A percentile compares a stretch with the other conserved stretches of the same genome.
These are phyloP conservation scores for Argentina anserina DNA, from an alignment of 306 rosid genomes.

Conservation along the genomic window DNA sequence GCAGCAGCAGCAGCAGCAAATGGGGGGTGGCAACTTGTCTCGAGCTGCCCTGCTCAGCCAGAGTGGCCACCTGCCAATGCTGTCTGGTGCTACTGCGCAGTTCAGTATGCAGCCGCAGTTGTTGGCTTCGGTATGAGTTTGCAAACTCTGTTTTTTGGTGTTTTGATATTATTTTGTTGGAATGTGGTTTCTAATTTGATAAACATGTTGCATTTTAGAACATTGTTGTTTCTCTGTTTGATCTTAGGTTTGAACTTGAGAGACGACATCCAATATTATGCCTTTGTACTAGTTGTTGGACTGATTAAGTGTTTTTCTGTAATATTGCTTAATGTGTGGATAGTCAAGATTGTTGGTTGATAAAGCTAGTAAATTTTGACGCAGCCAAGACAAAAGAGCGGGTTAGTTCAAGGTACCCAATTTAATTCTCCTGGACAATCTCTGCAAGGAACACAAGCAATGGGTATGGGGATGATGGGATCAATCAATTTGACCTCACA, in stretches of 20 bases:
- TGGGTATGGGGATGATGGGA: conserved; percentile 90
- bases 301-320: neutral
- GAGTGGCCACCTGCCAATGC: conserved; percentile 71
- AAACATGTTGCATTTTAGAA: neutral
- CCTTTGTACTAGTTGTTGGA: neutral
- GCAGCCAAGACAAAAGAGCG: conserved; percentile 87
- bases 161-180: neutral
- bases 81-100: conserved; percentile 59
- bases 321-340: neutral
- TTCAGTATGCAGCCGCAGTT: conserved; percentile 50
- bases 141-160: neutral
- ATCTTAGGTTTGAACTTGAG: neutral
- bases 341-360: too few relatives aligned
- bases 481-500: conserved; percentile 57
- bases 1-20: conserved; percentile 64
- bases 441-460: conserved; percentile 83
- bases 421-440: conserved; percentile 77
- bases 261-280: neutral
- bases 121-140: conserved; percentile 63
- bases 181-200: neutral
- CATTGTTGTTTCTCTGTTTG: neutral
- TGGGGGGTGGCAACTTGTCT: conserved; percentile 52
- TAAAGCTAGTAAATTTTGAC: conserved; percentile 32
- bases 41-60: conserved; percentile 70
- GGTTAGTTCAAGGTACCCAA: conserved; percentile 73